Base-by-base conservation (phyloP, 768 basidiomycete genomes). In the Lentinula edodes region DNA sequence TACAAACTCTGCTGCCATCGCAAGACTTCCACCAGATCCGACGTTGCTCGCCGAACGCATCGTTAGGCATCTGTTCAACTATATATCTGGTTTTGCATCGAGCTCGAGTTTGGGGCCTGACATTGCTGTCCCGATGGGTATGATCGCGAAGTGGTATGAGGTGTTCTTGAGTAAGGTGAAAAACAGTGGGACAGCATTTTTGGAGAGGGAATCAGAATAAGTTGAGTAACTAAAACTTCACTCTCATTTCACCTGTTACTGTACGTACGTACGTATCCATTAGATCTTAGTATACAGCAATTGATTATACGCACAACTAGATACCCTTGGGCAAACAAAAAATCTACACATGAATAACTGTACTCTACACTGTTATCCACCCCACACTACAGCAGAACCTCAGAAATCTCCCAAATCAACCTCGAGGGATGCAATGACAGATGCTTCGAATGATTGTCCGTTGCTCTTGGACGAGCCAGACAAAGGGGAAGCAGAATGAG, bases 381-480 rank as follows among this genome's bases (percentile, higher is more conserved):
- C 28, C 28, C 3, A 46, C 45, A 13, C 1, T n/a, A 46, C 45
- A 13, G 28, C 28, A 28, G 20, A n/a, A 13, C 16, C 34, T 72
- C 76, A 91, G 72, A 91, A 91, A 72, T 91, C 90, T 55, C 90
- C 90, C 50, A 91, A 76, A 71, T 91, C 89, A 62, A 91, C 80
- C 64, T 91, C 89, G 65, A 91, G 80, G 34, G 80, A 80, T 52
- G 88, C 85, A 64, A 89, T 81, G 42, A 90, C 71, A 18, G 80
- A 76, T 5, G 81, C 76, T 68, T 87, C 85, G 57, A 88, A 77
- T 18, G 76, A 74, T 67, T 81, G 80, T 61, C 71, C 66, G 36
- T 72, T 72, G 58, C 70, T 69, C 39, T 73, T 67, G 2, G 67
- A 39, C 28, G 67, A 54, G 41, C 70, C 69, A 54, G 75, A 68